Base-by-base conservation (phyloP, 805 yeast species). In the Sugiyamaella floridensis region DNA sequence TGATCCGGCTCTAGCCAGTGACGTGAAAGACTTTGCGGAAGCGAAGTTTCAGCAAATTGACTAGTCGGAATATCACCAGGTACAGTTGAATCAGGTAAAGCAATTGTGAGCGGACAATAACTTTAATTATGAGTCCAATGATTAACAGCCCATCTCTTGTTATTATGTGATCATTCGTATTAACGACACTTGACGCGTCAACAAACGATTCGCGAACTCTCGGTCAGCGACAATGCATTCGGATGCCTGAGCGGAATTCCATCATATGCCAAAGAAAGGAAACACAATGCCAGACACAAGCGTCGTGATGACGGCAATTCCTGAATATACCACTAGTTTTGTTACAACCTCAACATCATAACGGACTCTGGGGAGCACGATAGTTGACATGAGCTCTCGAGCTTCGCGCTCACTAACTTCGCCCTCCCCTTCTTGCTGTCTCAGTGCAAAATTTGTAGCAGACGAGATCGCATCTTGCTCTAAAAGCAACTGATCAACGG, bases 291-390 rank as follows among this genome's bases (percentile, higher is more conserved):
- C 58, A 19, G 58, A 51, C 15, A 51, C 32, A 43, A 54, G 55
- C 18, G 78, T 67, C 0, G 86, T 84, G 32, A 77, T 67, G 26
- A 74, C 61, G 0, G 93, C 77, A 28, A 92, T 80, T 0, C 98
- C 98, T 0, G 86, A 83, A 68, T 92, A 92, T 1, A 89, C 86
- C 15, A 85, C 68, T 56, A 86, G 71, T 61, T 95, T 76, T 9
- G 93, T 89, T 32, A 87, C 68, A 2, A 88, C 85, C 56, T 85
- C 92, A 29, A 85, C 82, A 52, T 82, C 89, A 59, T 84, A 83
- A 47, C 90, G 75, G 2, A 62, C 64, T 16, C 75, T 65, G 1
- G 72, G 73, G 11, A 54, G 58, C 29, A 55, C 58, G 29, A 68
- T 60, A 6, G 58, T 56, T 7, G 62, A 53, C 40, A 59, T 50